Base-by-base conservation (phyloP, 2,329 filamentous ascomycete genomes). In the Penicillium sp. region DNA sequence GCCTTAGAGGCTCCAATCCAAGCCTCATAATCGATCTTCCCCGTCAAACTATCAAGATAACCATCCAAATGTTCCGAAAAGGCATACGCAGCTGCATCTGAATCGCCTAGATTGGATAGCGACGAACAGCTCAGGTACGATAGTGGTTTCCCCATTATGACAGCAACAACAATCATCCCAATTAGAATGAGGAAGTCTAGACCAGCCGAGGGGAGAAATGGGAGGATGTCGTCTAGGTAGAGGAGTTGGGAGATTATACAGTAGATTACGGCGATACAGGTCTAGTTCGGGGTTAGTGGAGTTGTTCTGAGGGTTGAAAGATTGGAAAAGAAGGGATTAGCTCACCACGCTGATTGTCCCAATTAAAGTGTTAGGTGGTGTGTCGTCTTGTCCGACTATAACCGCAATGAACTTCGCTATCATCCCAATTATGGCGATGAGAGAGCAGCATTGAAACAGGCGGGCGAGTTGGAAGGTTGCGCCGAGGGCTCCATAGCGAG, bases 301-400 rank as follows among this genome's bases (percentile, higher is more conserved):
- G 37, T 14, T 22, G 18, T 18, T 40, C 4, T 2, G n/a, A 20
- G 7, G 2, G 9, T 20, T 20, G 18, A 18, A 46, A 6, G 20
- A 4, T 9, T 15, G 22, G 0, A 14, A 22, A 23, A n/a, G 37
- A 31, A 8, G n/a, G 6, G 5, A 9, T 26, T 27, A 15, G 83
- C 89, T 69, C 83, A 96, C 92, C 62, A 96, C 85, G 57, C 85
- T 85, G 59, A 96, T 81, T 3, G 90, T 91, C 27, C 86, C 90
- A 27, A 96, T 83, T 22, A 97, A 80, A 45, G 92, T 85, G 49
- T 84, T 79, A 0, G 91, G 89, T 0, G 89, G 85, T 27, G 83
- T 80, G 53, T 87, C 82, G 59, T 86, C 82, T 22, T 80, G 82
- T 42, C 80, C 77, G 43, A 90, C 84, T 70, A 95, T 91, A 64